These are phyloP conservation scores for Trichoderma sp. DNA, from an alignment of 2,329 filamentous ascomycete species.

Conservation along the genomic window DNA sequence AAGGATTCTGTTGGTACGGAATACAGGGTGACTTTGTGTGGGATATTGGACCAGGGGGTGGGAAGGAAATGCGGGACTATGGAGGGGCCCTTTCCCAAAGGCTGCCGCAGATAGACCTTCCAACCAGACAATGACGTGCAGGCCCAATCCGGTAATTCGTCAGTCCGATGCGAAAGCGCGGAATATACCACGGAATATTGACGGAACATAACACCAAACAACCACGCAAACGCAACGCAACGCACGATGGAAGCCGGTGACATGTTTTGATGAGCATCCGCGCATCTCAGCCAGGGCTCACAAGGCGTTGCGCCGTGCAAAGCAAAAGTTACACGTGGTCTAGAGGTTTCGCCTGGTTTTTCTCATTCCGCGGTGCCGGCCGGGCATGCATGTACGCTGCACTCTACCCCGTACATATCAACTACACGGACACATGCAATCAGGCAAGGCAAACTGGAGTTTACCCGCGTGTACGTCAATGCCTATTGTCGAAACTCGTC, in stretches of 20 bases:
- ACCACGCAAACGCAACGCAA: background rate
- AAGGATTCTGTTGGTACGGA: background rate
- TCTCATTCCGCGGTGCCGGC: background rate
- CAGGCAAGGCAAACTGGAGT: background rate
- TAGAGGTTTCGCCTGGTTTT: background rate
- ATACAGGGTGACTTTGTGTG: background rate
- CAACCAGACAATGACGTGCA: slow-evolving; percentile 9
- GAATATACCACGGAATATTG: background rate
- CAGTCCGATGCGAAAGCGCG: background rate
- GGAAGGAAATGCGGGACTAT: background rate
- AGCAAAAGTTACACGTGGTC: background rate
- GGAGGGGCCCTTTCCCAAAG: background rate
- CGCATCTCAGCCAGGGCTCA: slow-evolving; percentile 6
- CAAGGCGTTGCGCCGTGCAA: background rate
- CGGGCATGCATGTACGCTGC: too few species aligned
- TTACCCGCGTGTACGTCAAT: background rate
- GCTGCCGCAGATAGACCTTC: background rate
- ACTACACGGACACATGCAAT: background rate
- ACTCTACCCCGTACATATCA: background rate
- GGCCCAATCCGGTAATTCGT: slow-evolving; percentile 18
- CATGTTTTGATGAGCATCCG: background rate
- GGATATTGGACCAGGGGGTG: slow-evolving; percentile 9
- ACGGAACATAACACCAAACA: background rate
- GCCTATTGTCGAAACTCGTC: background rate
- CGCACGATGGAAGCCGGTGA: background rate